Conservation (phyloP, 1,284 basidiomycete species). For the Ceratobasidium sp. region DNA sequence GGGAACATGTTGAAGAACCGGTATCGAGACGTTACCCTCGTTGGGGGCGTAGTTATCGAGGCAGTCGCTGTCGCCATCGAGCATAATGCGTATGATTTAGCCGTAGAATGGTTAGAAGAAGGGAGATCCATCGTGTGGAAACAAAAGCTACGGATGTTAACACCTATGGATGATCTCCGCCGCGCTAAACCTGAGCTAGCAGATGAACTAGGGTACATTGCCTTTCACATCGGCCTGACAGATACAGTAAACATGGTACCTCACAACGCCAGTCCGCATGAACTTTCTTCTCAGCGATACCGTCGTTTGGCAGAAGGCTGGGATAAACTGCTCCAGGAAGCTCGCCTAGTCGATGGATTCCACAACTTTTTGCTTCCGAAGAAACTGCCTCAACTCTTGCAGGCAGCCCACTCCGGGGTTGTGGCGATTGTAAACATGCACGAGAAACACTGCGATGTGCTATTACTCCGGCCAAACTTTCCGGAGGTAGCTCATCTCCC, state of each 20-base stretch:
- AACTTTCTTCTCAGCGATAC: not conserved
- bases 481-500: not conserved
- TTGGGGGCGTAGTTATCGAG: not conserved
- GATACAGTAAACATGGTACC: not conserved
- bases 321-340: constrained; percentile 41
- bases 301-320: constrained; percentile 33
- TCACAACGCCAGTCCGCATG: not conserved
- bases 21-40: not conserved
- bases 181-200: constrained; percentile 5
- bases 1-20: not conserved
- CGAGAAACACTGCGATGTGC: constrained; percentile 37
- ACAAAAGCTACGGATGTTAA: constrained; percentile 15
- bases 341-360: constrained; percentile 41
- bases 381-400: constrained; percentile 16
- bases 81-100: not conserved
- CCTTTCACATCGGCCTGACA: not conserved
- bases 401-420: constrained; percentile 30
- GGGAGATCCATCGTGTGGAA: constrained; percentile 18
- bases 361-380: constrained; percentile 42
- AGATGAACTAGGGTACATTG: not conserved
- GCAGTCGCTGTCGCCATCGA: constrained; percentile 30
- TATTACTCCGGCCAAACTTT: constrained; percentile 19
- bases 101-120: constrained; percentile 35
- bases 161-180: constrained; percentile 5
- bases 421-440: constrained; percentile 46